Evolutionary conservation across 2,329 filamentous ascomycete species (phyloP), one percentile per base, ranked within the genome.

Genomic region (Colletotrichum karsti): DNA sequence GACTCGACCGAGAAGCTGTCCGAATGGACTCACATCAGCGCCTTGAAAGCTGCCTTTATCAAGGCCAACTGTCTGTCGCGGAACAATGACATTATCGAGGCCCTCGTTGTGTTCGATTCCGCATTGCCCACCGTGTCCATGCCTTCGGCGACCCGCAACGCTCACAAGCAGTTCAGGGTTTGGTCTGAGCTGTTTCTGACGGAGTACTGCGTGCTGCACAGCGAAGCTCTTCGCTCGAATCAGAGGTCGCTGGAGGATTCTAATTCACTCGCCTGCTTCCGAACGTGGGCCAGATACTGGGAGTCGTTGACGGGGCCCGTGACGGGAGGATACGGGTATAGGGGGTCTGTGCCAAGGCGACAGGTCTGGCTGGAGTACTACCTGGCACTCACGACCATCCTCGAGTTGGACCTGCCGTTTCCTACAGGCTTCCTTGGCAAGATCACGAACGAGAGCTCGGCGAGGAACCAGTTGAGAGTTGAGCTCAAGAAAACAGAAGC

Each of bases 341-440:
- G 85, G 69, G 87, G 88, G 20, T 83, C 87, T 9, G 85, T 91
- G 18, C 85, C 88, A 30, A 84, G 92, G 70, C 85, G 92, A 69
- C 82, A 89, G 42, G 90, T 97, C 48, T 98, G 95, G 95, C 90
- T 88, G 73, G 89, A 93, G 70, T 98, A 98, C 78, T 97, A 97
- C 76, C 82, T 89, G 48, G 89, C 92, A 1, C 82, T 98, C 18
- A 97, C 94, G 2, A 85, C 84, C n/a, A 88, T 97, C 37, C 79
- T 98, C 7, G 90, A 91, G 73, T 81, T 89, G 60, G 88, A 90
- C 66, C 75, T 93, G 22, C 83, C 90, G 0, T 93, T 90, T 58
- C 84, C 88, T 1, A 82, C 83, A 0, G 87, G 82, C 4, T 79
- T 84, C 69, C 71, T 82, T 60, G 74, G 77, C 70, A 74, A 80